A percentile compares a stretch with the other conserved stretches of the same genome.
phyloP scores from a whole-genome alignment of 1,284 basidiomycete species.

The Coniferiporia weirii region DNA sequence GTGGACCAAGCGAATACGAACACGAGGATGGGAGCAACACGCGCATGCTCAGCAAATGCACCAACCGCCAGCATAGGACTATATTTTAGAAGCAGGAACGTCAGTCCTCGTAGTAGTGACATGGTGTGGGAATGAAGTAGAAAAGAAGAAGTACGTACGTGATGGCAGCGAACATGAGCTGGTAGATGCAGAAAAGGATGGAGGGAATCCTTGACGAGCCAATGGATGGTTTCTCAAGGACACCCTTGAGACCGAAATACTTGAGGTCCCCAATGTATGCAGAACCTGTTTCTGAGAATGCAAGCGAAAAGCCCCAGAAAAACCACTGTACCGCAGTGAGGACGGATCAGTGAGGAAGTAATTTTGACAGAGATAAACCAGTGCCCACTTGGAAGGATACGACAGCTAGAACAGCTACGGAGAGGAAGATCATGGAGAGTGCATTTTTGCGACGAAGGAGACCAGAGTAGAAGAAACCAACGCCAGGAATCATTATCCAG shows the following conservation, averaged over 20 bases:
- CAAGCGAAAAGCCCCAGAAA: slow-evolving; percentile 70
- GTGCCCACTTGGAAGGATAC: slow-evolving; percentile 64
- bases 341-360: background rate
- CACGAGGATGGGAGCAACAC: slow-evolving; percentile 81
- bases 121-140: background rate
- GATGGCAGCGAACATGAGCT: slow-evolving; percentile 85
- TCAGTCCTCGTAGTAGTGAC: background rate
- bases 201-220: slow-evolving; percentile 74
- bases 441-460: slow-evolving; percentile 84
- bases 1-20: slow-evolving; percentile 94
- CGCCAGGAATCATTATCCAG: slow-evolving; percentile 90
- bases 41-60: slow-evolving; percentile 88
- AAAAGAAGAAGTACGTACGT: slow-evolving; percentile 43
- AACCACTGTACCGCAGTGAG: slow-evolving; percentile 44
- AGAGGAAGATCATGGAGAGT: slow-evolving; percentile 86
- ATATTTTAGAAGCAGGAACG: slow-evolving; percentile 3
- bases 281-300: slow-evolving; percentile 61
- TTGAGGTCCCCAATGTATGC: slow-evolving; percentile 61
- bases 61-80: slow-evolving; percentile 83
- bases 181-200: slow-evolving; percentile 85
- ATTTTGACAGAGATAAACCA: background rate
- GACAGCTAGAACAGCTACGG: slow-evolving; percentile 71
- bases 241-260: slow-evolving; percentile 83
- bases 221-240: slow-evolving; percentile 72
- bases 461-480: slow-evolving; percentile 90